phyloP scores from a whole-genome alignment of 2,329 filamentous ascomycete species.

The Sporothrix luriei region DNA sequence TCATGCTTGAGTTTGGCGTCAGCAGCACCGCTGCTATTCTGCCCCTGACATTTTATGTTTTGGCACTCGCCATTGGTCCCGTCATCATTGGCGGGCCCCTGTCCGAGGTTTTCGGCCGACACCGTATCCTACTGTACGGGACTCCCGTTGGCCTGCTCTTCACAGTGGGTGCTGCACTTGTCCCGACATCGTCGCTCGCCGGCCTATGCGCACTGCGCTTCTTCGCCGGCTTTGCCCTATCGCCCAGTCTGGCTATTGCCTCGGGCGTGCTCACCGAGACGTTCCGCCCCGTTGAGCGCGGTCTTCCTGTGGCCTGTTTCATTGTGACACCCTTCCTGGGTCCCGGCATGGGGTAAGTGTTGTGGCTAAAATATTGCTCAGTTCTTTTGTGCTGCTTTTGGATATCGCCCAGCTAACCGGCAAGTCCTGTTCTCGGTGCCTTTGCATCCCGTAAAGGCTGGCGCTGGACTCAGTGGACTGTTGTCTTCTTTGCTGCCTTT shows the following conservation, averaged over 20 bases:
- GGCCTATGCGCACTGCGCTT: slow-evolving; percentile 59
- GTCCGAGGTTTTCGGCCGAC: slow-evolving; percentile 60
- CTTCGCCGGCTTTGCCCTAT: slow-evolving; percentile 56
- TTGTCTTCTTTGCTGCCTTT: slow-evolving; percentile 51
- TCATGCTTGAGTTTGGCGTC: slow-evolving; percentile 58
- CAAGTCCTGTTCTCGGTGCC: slow-evolving; percentile 52
- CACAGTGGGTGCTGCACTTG: slow-evolving; percentile 57
- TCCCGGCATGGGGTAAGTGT: slow-evolving; percentile 53
- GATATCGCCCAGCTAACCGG: neutral
- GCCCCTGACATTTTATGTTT: slow-evolving; percentile 60
- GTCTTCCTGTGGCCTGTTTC: slow-evolving; percentile 49
- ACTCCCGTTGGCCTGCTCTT: slow-evolving; percentile 57
- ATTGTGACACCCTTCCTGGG: slow-evolving; percentile 58
- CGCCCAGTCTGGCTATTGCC: slow-evolving; percentile 54
- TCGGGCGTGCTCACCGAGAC: slow-evolving; percentile 56
- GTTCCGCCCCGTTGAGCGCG: slow-evolving; percentile 49
- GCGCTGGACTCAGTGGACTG: slow-evolving; percentile 58
- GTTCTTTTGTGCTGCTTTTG: slow-evolving; percentile 7
- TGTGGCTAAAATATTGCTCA: neutral
- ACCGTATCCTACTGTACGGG: slow-evolving; percentile 53
- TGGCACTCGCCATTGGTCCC: slow-evolving; percentile 63
- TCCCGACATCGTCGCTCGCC: slow-evolving; percentile 49
- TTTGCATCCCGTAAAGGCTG: slow-evolving; percentile 53
- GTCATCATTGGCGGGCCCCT: slow-evolving; percentile 60
- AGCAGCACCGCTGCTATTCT: slow-evolving; percentile 60